Evolutionary conservation across 2,329 filamentous ascomycete species (phyloP).

Genomic region (Stachybotrys chartarum): DNA sequence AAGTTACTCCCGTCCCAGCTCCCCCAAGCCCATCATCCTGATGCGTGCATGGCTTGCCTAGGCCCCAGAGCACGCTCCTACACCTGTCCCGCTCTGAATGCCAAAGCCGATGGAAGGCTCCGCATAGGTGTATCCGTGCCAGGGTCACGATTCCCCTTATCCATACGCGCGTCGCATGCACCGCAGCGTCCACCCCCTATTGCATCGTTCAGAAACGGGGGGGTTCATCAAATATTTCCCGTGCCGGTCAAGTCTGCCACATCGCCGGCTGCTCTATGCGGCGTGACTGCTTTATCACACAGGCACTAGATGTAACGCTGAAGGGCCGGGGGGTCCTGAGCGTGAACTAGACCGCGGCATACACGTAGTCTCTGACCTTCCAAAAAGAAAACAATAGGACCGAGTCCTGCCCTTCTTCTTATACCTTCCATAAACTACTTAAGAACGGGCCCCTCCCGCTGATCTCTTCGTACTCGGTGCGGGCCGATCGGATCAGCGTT

Average conservation of each 20-base stretch:
- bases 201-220: background rate
- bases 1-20: background rate
- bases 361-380: background rate
- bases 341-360: background rate
- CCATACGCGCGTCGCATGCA: background rate
- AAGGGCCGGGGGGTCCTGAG: background rate
- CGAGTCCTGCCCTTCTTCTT: background rate
- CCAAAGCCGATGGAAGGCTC: background rate
- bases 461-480: background rate
- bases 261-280: background rate
- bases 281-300: background rate
- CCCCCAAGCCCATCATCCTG: background rate
- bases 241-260: background rate
- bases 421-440: background rate
- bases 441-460: background rate
- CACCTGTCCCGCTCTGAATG: background rate
- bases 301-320: background rate
- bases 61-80: background rate
- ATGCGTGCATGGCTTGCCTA: background rate
- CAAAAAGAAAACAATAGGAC: background rate
- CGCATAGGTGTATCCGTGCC: background rate
- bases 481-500: background rate
- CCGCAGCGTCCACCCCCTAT: background rate
- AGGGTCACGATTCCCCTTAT: background rate
- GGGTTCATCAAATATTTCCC: background rate